phyloP scores from a whole-genome alignment of 257 asterid species.

The Petunia axillaris region DNA sequence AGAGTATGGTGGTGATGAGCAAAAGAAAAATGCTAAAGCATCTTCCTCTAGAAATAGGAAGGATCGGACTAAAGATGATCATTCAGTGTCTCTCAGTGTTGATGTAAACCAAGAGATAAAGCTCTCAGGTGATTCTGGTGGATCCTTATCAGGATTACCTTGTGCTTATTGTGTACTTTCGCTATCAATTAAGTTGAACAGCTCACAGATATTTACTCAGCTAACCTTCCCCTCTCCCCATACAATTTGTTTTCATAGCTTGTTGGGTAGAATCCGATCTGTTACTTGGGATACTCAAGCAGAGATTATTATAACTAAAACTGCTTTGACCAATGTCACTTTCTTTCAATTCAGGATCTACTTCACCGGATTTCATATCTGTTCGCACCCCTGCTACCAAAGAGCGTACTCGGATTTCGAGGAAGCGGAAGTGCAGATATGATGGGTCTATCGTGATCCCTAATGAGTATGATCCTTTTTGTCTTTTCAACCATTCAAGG shows the following conservation, averaged over 20 bases:
- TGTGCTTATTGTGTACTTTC: constrained; percentile 5
- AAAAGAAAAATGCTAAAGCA: constrained; percentile 34
- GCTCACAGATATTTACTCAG: constrained; percentile 1
- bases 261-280: background rate
- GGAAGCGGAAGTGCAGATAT: constrained; percentile 57
- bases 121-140: constrained; percentile 48
- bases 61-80: constrained; percentile 36
- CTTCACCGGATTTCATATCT: constrained; percentile 43
- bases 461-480: constrained; percentile 49
- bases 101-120: constrained; percentile 49
- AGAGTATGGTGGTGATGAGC: constrained; percentile 32
- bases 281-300: background rate
- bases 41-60: constrained; percentile 36
- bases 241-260: background rate
- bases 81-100: constrained; percentile 40
- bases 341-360: constrained; percentile 33
- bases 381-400: constrained; percentile 73
- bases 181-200: constrained; percentile 8
- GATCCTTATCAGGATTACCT: constrained; percentile 23
- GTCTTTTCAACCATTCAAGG: constrained; percentile 18
- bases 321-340: background rate
- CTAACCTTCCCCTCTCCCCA: background rate
- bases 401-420: constrained; percentile 52
- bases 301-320: background rate
- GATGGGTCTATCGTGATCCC: constrained; percentile 53